phyloP scores from a whole-genome alignment of 2,329 filamentous ascomycete genomes.

The Escovopsis weberi region DNA sequence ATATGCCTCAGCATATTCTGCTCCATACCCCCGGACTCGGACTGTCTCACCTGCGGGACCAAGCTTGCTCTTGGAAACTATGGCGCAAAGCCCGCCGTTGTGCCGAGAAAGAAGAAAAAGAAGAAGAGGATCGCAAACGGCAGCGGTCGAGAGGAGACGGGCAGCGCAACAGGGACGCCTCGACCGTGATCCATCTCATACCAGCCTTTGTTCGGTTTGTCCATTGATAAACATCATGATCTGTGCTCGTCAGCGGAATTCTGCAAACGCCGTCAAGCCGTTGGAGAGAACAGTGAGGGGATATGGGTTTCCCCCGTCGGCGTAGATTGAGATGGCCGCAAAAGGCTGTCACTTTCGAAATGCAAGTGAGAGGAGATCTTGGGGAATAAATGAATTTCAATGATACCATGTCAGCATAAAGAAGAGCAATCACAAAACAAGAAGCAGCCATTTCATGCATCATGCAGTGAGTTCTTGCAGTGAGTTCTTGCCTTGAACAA shows the following conservation, averaged over 20 bases:
- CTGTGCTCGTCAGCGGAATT: too few species aligned
- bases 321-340: too few species aligned
- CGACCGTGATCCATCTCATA: slow-evolving; percentile 26
- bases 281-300: too few species aligned
- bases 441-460: neutral
- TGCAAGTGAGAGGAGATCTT: too few species aligned
- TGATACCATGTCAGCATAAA: slow-evolving; percentile 3
- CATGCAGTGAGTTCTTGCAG: neutral
- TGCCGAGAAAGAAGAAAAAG: slow-evolving; percentile 59
- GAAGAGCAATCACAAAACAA: neutral
- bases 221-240: too few species aligned
- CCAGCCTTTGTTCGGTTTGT: too few species aligned
- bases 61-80: slow-evolving; percentile 63
- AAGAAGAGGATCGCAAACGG: slow-evolving; percentile 52
- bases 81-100: slow-evolving; percentile 61
- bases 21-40: slow-evolving; percentile 42
- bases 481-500: too few species aligned
- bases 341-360: too few species aligned
- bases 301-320: too few species aligned
- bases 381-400: neutral
- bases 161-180: slow-evolving; percentile 46
- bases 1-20: slow-evolving; percentile 95
- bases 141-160: slow-evolving; percentile 37
- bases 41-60: slow-evolving; percentile 75
- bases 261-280: too few species aligned